Conservation (phyloP, 495 filamentous ascomycete genomes). For the Penicillium odoratum region DNA sequence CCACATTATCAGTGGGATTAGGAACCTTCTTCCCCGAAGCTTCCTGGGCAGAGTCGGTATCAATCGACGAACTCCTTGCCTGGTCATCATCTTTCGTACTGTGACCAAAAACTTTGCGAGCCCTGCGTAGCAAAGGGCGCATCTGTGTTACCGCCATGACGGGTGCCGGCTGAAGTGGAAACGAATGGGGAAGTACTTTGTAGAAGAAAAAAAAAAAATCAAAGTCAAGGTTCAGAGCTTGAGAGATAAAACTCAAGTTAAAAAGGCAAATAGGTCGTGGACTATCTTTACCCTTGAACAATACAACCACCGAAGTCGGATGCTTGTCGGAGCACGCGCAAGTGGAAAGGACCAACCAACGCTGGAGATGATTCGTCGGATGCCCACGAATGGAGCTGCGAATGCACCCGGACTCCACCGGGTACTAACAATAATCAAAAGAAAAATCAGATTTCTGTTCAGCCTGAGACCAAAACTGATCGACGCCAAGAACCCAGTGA, state of each 20-base stretch:
- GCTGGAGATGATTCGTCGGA: conserved; percentile 1
- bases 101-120: conserved; percentile 4
- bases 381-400: background rate
- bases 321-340: conserved; percentile 3
- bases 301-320: conserved; percentile 7
- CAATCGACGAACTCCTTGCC: background rate
- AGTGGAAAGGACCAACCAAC: background rate
- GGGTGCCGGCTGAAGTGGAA: background rate
- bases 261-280: background rate
- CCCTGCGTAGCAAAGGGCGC: conserved; percentile 10
- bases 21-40: conserved; percentile 7
- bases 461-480: conserved; percentile 5
- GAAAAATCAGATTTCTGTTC: conserved; percentile 1
- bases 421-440: background rate
- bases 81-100: background rate
- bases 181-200: background rate
- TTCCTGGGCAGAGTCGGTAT: background rate
- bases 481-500: conserved; percentile 2
- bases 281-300: conserved; percentile 9
- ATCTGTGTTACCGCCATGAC: conserved; percentile 6
- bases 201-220: background rate
- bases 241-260: background rate
- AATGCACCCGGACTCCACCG: conserved; percentile 3
- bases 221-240: background rate
- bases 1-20: conserved; percentile 30